Percentiles rank a stretch among this genome's conserved stretches.
Conservation (phyloP, 768 basidiomycete species). For the Termitomyces sp. region DNA sequence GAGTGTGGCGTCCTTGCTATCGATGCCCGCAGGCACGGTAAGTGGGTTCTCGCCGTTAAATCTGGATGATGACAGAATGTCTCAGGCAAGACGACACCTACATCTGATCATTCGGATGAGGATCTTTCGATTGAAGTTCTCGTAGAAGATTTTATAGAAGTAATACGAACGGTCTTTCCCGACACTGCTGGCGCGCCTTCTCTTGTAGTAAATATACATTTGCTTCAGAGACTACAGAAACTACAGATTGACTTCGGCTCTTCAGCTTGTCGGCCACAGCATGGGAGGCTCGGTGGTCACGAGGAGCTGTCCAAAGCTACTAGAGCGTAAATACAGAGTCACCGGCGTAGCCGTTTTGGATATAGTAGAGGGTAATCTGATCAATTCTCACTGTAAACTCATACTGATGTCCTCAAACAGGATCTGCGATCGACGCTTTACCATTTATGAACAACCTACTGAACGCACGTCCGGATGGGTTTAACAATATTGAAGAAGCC, state of each 20-base stretch:
- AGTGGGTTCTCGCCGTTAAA: constrained; percentile 16
- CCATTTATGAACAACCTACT: constrained; percentile 90
- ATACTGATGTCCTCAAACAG: constrained; percentile 31
- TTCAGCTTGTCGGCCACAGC: constrained; percentile 85
- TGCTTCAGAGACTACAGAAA: neutral
- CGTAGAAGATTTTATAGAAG: constrained; percentile 64
- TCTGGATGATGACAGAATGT: neutral
- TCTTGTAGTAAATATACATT: constrained; percentile 52
- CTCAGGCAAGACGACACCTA: constrained; percentile 61
- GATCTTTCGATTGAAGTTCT: constrained; percentile 74
- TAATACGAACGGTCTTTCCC: constrained; percentile 68
- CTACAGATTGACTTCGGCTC: neutral
- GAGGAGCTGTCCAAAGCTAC: constrained; percentile 60
- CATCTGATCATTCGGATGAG: constrained; percentile 32
- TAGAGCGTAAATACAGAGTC: constrained; percentile 64
- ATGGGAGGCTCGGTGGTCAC: constrained; percentile 94
- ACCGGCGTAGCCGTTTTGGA: constrained; percentile 80
- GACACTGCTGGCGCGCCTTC: constrained; percentile 59
- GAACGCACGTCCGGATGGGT: constrained; percentile 80
- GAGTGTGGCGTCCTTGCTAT: constrained; percentile 79
- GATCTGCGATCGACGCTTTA: constrained; percentile 89
- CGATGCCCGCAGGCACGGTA: constrained; percentile 89
- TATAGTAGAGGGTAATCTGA: constrained; percentile 73
- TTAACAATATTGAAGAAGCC: constrained; percentile 77
- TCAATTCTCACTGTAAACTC: neutral